Evolutionary conservation across 139 green algal genomes (phyloP).

Genomic region (Choricystis sp.): DNA sequence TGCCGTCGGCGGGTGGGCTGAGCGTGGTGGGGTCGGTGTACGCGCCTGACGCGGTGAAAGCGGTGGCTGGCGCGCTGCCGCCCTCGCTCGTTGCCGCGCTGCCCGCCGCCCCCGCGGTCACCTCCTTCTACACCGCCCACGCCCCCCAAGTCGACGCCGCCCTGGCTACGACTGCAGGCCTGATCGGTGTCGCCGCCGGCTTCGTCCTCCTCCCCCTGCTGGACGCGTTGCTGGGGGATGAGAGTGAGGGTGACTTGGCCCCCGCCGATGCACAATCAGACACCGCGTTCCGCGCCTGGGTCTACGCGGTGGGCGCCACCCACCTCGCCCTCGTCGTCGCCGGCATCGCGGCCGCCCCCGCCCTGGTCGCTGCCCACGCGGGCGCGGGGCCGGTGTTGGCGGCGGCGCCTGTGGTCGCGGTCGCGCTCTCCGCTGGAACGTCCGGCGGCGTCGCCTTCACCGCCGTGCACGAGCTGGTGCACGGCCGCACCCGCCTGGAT

Average conservation of each 20-base stretch:
- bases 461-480: constrained; percentile 26
- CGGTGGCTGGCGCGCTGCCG: not conserved
- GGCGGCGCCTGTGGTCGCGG: not conserved
- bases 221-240: not conserved
- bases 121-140: not conserved
- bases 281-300: constrained; percentile 4
- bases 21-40: not conserved
- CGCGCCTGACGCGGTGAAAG: not conserved
- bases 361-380: not conserved
- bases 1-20: not conserved
- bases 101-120: not conserved
- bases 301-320: constrained; percentile 9
- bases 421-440: not conserved
- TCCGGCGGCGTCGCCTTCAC: constrained; percentile 24
- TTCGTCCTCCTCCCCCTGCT: not conserved
- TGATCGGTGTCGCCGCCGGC: not conserved
- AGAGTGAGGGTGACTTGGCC: not conserved
- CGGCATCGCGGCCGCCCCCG: constrained; percentile 2
- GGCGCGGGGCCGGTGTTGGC: constrained; percentile 14
- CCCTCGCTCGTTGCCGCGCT: not conserved
- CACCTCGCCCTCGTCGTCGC: constrained; percentile 12
- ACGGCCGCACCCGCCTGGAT: constrained; percentile 17
- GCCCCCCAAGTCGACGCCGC: not conserved
- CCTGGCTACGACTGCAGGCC: not conserved
- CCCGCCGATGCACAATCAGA: not conserved